Evolutionary conservation across 179 eudicot genomes (phyloP), one percentile per base, ranked within the genome.

Genomic region (Pouteria campechiana): DNA sequence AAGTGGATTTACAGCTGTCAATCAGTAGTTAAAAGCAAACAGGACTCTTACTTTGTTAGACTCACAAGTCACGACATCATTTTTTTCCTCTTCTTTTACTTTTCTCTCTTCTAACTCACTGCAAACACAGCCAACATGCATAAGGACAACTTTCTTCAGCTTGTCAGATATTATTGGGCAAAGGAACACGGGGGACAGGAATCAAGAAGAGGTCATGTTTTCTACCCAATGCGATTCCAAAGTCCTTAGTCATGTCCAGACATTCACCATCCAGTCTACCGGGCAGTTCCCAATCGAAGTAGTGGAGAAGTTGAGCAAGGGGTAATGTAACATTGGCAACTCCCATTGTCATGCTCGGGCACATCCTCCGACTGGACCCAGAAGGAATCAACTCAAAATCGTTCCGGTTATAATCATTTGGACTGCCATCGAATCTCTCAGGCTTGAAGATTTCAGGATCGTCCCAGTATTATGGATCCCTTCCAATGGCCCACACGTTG

Each of bases 401-500:
- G 17, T 60, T 76, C 30, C 81, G 79, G 22, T 51, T 73, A 59
- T 54, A 70, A 55, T 76, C 79, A 15, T 73, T 66, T 20, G 22
- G 17, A 39, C 57, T 53, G 11, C 46, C 51, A 48, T 64, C 28
- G 46, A 79, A 82, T 37, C 88, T 70, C 40, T 67, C 67, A 2
- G 82, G 78, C 17, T 55, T 37, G 41, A 72, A 78, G 22, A 0
- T 32, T 14, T 78, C 53, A 11, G 77, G 74, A 31, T 78, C 29
- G 20, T 48, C 50, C 82, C 86, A 74, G 5, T 49, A 44, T 32
- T 53, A 46, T 1, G 74, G 61, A 24, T 77, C 78, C 47, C 86
- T 76, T 6, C 73, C 84, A 36, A 79, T 71, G 4, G 89, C 82
- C 82, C 79, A 76, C 2, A 37, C 79, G 34, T 79, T 79, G 19